Evolutionary conservation across 2,329 filamentous ascomycete genomes (phyloP).

Genomic region (Beauveria varroae): DNA sequence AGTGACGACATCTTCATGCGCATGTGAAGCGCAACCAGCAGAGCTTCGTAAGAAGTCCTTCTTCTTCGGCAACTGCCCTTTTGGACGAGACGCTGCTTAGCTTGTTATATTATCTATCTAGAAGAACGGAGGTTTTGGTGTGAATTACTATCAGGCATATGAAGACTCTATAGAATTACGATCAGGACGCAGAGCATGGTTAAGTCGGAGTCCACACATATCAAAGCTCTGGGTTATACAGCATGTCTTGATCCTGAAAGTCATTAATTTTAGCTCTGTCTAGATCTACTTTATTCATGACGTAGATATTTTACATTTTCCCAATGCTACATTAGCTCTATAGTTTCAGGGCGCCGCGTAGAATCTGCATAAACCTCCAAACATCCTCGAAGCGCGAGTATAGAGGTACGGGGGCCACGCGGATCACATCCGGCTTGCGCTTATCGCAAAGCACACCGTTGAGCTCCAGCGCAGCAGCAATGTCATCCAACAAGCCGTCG

Average conservation of each 20-base stretch:
- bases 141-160: neutral
- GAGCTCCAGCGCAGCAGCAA: slow-evolving; percentile 56
- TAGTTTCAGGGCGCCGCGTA: slow-evolving; percentile 26
- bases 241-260: neutral
- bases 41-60: neutral
- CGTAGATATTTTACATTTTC: neutral
- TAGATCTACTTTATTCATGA: neutral
- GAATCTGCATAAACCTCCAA: slow-evolving; percentile 37
- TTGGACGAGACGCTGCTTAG: neutral
- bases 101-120: neutral
- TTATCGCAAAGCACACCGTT: slow-evolving; percentile 73
- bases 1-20: neutral
- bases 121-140: neutral
- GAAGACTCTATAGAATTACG: neutral
- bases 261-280: neutral
- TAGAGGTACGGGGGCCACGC: slow-evolving; percentile 74
- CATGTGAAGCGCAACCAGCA: neutral
- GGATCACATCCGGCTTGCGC: slow-evolving; percentile 75
- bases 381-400: slow-evolving; percentile 79
- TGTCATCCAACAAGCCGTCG: slow-evolving; percentile 61
- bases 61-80: neutral
- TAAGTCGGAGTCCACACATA: too few species aligned
- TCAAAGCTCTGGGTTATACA: neutral
- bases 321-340: slow-evolving; percentile 2
- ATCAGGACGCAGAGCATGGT: neutral